Conservation (phyloP, 208 protist genomes). For the Acanthamoeba lenticulata region DNA sequence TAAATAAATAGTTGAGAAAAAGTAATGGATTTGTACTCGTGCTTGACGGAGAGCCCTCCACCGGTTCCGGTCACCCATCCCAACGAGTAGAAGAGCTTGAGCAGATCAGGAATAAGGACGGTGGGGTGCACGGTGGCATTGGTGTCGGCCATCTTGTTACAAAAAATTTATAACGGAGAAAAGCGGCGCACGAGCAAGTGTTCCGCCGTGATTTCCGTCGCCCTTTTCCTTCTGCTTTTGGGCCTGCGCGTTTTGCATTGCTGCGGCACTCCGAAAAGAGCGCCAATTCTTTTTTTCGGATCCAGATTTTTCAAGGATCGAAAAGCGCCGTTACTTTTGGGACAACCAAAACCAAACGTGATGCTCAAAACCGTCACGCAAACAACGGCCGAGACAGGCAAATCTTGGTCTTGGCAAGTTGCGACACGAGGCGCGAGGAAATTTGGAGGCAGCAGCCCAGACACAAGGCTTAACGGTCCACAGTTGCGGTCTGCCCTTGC, state of each 20-base stretch:
- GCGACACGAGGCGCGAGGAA: neutral
- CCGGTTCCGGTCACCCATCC: slow-evolving; percentile 96
- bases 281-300: neutral
- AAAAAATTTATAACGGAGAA: neutral
- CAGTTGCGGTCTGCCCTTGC: neutral
- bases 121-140: neutral
- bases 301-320: neutral
- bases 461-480: neutral
- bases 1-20: no score
- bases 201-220: neutral
- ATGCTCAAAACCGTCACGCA: neutral
- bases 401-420: no score
- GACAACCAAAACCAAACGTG: no score
- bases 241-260: neutral
- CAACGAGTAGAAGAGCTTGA: slow-evolving; percentile 92
- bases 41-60: slow-evolving; percentile 93
- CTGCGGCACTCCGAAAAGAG: neutral
- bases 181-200: neutral
- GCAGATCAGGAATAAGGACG: slow-evolving; percentile 93
- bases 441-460: neutral
- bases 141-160: neutral
- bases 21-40: no score
- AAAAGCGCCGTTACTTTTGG: neutral
- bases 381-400: no score
- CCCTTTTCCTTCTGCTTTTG: neutral